Evolutionary conservation across 2,329 filamentous ascomycete genomes (phyloP), one percentile per base, ranked within the genome.

Genomic region (Trichoderma atrobrunneum): DNA sequence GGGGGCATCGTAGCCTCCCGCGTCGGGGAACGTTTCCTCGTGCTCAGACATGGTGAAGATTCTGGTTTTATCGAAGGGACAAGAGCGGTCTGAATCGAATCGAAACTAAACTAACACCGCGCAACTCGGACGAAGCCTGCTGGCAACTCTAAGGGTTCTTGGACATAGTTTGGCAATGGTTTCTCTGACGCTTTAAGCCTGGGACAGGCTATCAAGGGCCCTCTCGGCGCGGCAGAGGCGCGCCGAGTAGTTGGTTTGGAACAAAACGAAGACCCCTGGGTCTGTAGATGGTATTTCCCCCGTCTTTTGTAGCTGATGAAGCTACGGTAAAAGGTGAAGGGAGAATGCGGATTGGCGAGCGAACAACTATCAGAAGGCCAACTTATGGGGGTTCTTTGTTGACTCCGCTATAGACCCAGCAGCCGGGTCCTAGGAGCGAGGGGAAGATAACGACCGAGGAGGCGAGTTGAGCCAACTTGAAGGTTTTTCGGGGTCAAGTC

Each of bases 351-450:
- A 61, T 57, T 54, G 34, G 51, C 39, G 16, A 43, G 43, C 18
- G 39, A 48, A 43, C 12, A 30, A 28, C 36, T 60, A 70, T 60
- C 70, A 54, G 62, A 56, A 12, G 70, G 70, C 73, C 76, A 77
- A 95, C 85, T 98, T 98, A 98, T 88, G 95, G 95, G 82, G 96
- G 95, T 86, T 97, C 95, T 87, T 94, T 96, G 88, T 96, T 93
- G 87, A 94, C 93, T 92, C 95, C 95, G 88, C 91, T 91, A 84
- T 95, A 95, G 90, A 97, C 94, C 94, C 94, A 93, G 88, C 91
- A 91, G 82, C 91, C 91, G 85, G 94, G 95, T 88, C 94, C 94
- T 83, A 95, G 91, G 86, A 97, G 93, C 89, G 94, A 95, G 80
- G 92, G 87, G 85, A 92, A 91, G 83, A 90, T 91, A 83, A 92